phyloP scores from a whole-genome alignment of 768 basidiomycete species.

The Tephrocybe sp. region DNA sequence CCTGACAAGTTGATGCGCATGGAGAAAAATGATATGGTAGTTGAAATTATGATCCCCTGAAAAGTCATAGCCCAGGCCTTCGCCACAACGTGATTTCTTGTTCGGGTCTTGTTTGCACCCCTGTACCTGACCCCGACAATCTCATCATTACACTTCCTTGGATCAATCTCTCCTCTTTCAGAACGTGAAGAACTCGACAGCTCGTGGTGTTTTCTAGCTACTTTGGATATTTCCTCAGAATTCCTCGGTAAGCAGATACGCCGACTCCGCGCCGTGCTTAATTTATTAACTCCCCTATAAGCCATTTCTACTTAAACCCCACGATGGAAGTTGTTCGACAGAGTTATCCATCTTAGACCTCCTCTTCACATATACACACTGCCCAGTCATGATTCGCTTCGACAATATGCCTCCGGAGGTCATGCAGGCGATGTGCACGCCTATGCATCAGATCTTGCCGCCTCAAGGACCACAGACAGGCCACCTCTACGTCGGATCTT shows the following conservation, averaged over 20 bases:
- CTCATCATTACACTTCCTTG: conserved; percentile 7
- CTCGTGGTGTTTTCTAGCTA: conserved; percentile 9
- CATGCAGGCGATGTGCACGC: conserved; percentile 83
- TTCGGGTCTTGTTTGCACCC: conserved; percentile 12
- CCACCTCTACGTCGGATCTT: conserved; percentile 66
- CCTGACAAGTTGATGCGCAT: neutral
- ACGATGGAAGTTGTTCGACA: conserved; percentile 15
- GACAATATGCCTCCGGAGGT: conserved; percentile 73
- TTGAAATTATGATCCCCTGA: conserved; percentile 5
- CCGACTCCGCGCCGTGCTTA: conserved; percentile 14
- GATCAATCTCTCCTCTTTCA: conserved; percentile 12
- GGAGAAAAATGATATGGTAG: neutral
- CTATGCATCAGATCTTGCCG: conserved; percentile 72
- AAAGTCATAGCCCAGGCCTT: conserved; percentile 1
- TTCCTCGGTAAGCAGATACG: conserved; percentile 18
- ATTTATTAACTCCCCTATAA: conserved; percentile 17
- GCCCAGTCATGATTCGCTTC: conserved; percentile 68
- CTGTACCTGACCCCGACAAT: conserved; percentile 16
- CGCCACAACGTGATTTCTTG: conserved; percentile 12
- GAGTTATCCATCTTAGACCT: conserved; percentile 3
- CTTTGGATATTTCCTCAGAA: conserved; percentile 7
- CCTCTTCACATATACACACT: neutral
- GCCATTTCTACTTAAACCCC: conserved; percentile 18
- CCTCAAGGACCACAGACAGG: conserved; percentile 40
- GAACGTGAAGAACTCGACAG: conserved; percentile 4